Evolutionary conservation across 2,329 filamentous ascomycete species (phyloP), one percentile per base, ranked within the genome.

Genomic region (Diaporthe longicolla): DNA sequence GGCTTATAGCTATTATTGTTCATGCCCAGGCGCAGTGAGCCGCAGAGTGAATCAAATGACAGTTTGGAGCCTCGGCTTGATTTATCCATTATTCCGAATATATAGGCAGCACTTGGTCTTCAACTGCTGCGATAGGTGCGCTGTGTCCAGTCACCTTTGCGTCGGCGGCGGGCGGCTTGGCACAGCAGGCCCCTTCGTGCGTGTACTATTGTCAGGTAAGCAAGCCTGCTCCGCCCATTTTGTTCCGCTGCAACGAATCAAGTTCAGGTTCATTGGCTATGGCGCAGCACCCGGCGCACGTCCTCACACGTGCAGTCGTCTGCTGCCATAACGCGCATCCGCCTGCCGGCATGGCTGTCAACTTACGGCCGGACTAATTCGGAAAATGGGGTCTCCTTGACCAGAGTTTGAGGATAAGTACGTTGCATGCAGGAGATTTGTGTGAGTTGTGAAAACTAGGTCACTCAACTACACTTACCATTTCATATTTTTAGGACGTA

Each of bases 191-290:
- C 35, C n/a, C 2, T 24, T 24, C 32, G 11, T 40, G 10, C 1
- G 55, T 35, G 5, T n/a, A 10, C 17, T 19, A 9, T 35, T 58
- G 3, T n/a, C 43, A 45, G 15, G 43, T 19, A 45, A 21, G 17
- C 45, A 19, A n/a, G 19, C 19, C 15, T 11, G 37, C 35, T 24
- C 58, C 58, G 37, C 37, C 58, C n/a, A n/a, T 6, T 15, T n/a
- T 61, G 57, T 61, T 61, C 35, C 58, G n/a, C 58, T 3, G 11
- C 35, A 19, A 26, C 58, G 35, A 61, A 61, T 61, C n/a, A 61
- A 17, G 32, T 6, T 2, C 3, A 4, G 11, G 4, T 5, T 15
- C 37, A 19, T 59, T 24, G 9, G 11, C 17, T 7, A n/a, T 40
- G 37, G 57, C 35, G 57, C 35, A 59, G n/a, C 57, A 59, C 11